Evolutionary conservation across 1,284 basidiomycete species (phyloP).

Genomic region (Sporisorium iseilematis-ciliati): DNA sequence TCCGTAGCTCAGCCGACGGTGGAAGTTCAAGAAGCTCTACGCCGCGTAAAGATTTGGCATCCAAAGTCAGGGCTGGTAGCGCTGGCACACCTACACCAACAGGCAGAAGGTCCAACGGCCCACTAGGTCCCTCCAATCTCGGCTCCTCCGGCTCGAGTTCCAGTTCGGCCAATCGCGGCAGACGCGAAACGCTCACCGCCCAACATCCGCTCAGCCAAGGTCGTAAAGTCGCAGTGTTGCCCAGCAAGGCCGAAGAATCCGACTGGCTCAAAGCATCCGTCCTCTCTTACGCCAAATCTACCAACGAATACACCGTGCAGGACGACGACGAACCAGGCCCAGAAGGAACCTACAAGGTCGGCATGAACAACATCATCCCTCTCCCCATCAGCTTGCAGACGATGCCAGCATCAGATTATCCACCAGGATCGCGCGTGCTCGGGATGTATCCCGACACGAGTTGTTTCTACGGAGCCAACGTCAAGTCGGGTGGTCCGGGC

Average conservation of each 20-base stretch:
- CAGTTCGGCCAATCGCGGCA: slow-evolving; percentile 12
- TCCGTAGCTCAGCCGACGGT: slow-evolving; percentile 47
- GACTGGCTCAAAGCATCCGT: slow-evolving; percentile 54
- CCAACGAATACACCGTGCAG: slow-evolving; percentile 49
- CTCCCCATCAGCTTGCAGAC: slow-evolving; percentile 60
- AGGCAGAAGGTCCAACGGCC: slow-evolving; percentile 18
- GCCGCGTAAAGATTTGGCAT: slow-evolving; percentile 38
- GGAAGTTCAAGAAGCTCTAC: slow-evolving; percentile 29
- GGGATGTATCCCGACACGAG: slow-evolving; percentile 69
- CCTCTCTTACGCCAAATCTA: slow-evolving; percentile 34
- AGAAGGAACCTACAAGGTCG: slow-evolving; percentile 50
- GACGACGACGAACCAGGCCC: slow-evolving; percentile 52
- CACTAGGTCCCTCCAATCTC: slow-evolving; percentile 30
- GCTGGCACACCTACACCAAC: slow-evolving; percentile 37
- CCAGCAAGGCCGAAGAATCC: slow-evolving; percentile 41
- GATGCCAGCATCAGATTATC: slow-evolving; percentile 62
- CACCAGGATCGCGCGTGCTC: slow-evolving; percentile 60
- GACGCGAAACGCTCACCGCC: slow-evolving; percentile 36
- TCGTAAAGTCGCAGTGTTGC: slow-evolving; percentile 45
- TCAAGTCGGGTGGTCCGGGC: slow-evolving; percentile 65
- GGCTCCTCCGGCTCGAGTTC: slow-evolving; percentile 18
- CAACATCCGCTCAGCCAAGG: slow-evolving; percentile 45
- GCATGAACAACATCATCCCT: slow-evolving; percentile 61
- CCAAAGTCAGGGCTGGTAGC: slow-evolving; percentile 24
- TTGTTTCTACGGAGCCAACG: slow-evolving; percentile 68